Evolutionary conservation across 2,329 filamentous ascomycete species (phyloP), one percentile per base, ranked within the genome.

Genomic region (Aphanocladium album): DNA sequence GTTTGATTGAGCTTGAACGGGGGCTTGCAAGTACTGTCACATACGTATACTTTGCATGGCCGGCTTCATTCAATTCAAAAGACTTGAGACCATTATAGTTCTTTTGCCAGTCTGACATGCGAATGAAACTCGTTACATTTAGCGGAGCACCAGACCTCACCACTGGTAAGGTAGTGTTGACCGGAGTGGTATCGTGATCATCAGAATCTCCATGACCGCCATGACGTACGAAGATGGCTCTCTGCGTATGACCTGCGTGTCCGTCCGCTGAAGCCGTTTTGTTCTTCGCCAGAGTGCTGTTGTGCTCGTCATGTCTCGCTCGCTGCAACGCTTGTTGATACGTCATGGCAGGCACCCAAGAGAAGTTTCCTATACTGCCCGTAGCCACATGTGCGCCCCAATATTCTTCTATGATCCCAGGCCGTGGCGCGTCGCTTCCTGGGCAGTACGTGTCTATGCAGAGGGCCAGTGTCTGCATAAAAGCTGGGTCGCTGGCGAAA

Each of bases 31-130:
- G 35, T 14, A 17, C 3, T 14, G 9, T 60, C 30, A 57, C 63
- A 58, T 61, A 66, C 55, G 62, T 66, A 58, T 68, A 66, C 23
- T 54, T 69, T 3, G 67, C 64, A 47, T 71, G 69, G 3, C 69
- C 65, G 1, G 39, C 60, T 53, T 75, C 72, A 41, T 82, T 83
- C 62, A 72, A 71, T 54, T 84, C 80, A 45, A 82, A 82, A 60
- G 81, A 79, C 11, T 77, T 66, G 72, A 81, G 77, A 56, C 79
- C 80, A 63, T 79, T 83, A 71, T 83, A 83, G 65, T 82, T 68
- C 14, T 66, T 58, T 59, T 70, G 68, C 71, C 71, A 75, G 47
- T 70, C 68, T 12, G 63, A 57, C 3, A 65, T 61, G 0, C 50
- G 45, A 11, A 75, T 62, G 37, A 72, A 67, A 61, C 72, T 74